Evolutionary conservation across 1,284 basidiomycete species (phyloP).

Genomic region (Ceraceosorus guamensis): DNA sequence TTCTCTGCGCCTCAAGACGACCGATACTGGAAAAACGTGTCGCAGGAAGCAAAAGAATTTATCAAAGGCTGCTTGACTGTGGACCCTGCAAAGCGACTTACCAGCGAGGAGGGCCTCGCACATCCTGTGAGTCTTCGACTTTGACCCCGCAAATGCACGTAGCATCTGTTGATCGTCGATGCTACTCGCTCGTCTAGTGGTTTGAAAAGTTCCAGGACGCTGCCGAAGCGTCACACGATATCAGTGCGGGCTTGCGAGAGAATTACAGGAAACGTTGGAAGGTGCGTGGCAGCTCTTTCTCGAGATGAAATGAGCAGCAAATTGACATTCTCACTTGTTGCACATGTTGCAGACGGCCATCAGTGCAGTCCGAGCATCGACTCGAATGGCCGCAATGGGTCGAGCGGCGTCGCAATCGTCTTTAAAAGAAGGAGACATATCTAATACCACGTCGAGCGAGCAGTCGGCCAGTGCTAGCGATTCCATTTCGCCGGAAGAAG

Average conservation of each 20-base stretch:
- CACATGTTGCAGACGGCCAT: constrained; percentile 25
- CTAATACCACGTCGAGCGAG: neutral
- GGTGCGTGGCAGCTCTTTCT: neutral
- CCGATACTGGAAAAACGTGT: constrained; percentile 81
- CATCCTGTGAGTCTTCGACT: constrained; percentile 49
- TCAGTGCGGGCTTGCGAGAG: constrained; percentile 44
- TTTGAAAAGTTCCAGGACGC: constrained; percentile 23
- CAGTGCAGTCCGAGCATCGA: constrained; percentile 43
- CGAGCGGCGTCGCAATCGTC: no score
- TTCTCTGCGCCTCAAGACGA: neutral
- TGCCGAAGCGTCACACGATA: constrained; percentile 27
- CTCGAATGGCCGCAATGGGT: constrained; percentile 40
- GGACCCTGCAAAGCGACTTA: constrained; percentile 65
- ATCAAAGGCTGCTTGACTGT: constrained; percentile 67
- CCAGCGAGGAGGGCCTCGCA: constrained; percentile 64
- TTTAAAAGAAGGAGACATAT: neutral
- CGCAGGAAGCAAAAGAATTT: constrained; percentile 70
- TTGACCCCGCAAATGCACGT: neutral
- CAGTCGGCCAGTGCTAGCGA: no score
- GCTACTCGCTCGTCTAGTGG: constrained; percentile 17
- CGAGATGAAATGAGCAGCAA: neutral
- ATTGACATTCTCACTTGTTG: neutral
- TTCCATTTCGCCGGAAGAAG: no score
- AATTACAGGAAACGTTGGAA: constrained; percentile 46
- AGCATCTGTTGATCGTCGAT: neutral